Conservation (phyloP, 2,329 filamentous ascomycete genomes). For the Penicillium sp. region DNA sequence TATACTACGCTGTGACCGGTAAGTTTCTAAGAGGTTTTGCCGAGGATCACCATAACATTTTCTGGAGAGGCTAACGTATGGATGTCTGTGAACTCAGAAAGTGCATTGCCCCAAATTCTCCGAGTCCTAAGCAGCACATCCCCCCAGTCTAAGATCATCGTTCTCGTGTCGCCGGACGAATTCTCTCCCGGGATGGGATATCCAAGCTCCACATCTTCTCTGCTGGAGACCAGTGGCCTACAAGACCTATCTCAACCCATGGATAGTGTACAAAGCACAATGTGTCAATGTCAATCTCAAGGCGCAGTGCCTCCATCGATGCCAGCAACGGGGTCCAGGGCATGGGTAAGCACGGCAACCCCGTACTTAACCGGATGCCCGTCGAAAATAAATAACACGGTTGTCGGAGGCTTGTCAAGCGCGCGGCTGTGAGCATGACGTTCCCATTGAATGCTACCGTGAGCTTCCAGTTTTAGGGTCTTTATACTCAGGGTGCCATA, state of each 20-base stretch:
- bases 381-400: slow-evolving; percentile 4
- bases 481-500: neutral
- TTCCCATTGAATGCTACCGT: neutral
- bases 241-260: neutral
- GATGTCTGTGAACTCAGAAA: slow-evolving; percentile 10
- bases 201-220: neutral
- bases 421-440: slow-evolving; percentile 5
- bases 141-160: slow-evolving; percentile 22
- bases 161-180: slow-evolving; percentile 18
- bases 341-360: neutral
- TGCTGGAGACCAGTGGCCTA: neutral
- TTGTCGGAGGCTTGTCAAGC: neutral
- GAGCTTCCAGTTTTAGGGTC: neutral
- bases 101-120: slow-evolving; percentile 22
- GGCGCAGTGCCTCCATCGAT: neutral
- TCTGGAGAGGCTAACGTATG: neutral
- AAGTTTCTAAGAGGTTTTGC: neutral
- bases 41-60: neutral
- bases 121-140: slow-evolving; percentile 16
- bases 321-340: neutral
- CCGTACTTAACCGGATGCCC: slow-evolving; percentile 2
- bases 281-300: slow-evolving; percentile 11
- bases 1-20: slow-evolving; percentile 25
- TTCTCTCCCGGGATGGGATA: neutral
- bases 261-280: neutral